Base-by-base conservation (phyloP, 371 early-diverging fungal genomes). In the Mortierella sp. region DNA sequence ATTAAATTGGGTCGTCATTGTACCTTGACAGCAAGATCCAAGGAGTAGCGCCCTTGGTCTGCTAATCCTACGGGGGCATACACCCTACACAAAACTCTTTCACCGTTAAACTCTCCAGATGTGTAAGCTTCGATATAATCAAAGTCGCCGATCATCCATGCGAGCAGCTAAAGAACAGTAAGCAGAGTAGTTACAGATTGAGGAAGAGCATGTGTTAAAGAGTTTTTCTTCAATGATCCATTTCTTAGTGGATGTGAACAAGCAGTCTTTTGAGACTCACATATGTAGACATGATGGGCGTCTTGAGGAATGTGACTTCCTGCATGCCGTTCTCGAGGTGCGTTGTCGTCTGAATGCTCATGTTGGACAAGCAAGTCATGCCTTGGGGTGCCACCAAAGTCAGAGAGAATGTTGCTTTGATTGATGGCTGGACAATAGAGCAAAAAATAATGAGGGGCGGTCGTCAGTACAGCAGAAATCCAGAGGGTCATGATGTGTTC, bases 221-320 rank as follows among this genome's bases (percentile, higher is more conserved):
- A 11, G 46, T 1, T 5, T 26, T 16, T 11, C 19, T 25, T 45
- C 14, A 7, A 61, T 19, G 43, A 25, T 30, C 9, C 9, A 37
- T 3, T 9, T 5, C 9, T 37, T 9, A 37, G 3, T 37, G 5
- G 9, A 37, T 12, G 30, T 16, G 12, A 53, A 62, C 19, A 53
- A 5, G 23, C 19, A 19, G 25, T 16, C 1, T 30, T 7, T 9
- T n/a, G 57, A n/a, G 29, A 61, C 84, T 71, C 75, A 87, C 86
- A 74, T 98, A 98, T 2, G 98, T 96, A 48, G 92, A 91, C 97
- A 98, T 97, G 66, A 90, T 83, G 3, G 97, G 96, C 0, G 98
- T 96, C 47, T 84, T 84, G 44, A 89, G 88, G 84, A 95, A 98
- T 47, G 81, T 85, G 45, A 93, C 90, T 55, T 72, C 76, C 76